phyloP scores from a whole-genome alignment of 495 filamentous ascomycete genomes.

The Neurospora tetrasperma region DNA sequence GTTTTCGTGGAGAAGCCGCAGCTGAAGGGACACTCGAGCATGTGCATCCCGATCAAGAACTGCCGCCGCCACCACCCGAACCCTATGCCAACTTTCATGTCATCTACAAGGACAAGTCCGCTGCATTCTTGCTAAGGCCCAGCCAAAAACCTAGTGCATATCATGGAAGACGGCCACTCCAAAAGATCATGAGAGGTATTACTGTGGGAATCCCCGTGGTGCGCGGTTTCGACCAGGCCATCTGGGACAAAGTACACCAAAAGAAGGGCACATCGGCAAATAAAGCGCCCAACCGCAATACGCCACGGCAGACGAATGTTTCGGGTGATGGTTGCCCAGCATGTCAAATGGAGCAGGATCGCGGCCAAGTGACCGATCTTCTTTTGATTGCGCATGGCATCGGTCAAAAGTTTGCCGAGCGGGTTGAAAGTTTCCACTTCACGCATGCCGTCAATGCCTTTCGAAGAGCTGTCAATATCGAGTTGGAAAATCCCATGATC shows the following conservation, averaged over 20 bases:
- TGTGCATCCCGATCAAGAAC: slow-evolving; percentile 29
- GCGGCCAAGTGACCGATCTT: slow-evolving; percentile 72
- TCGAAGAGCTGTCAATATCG: slow-evolving; percentile 75
- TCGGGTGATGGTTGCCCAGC: slow-evolving; percentile 29
- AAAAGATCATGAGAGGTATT: slow-evolving; percentile 72
- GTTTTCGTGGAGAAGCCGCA: slow-evolving; percentile 45
- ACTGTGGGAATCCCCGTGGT: slow-evolving; percentile 78
- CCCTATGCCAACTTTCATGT: slow-evolving; percentile 60
- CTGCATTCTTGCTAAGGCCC: slow-evolving; percentile 72
- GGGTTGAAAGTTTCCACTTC: slow-evolving; percentile 93
- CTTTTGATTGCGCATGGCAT: slow-evolving; percentile 91
- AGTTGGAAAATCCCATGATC: slow-evolving; percentile 64
- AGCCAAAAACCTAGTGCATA: slow-evolving; percentile 71
- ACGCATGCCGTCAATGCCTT: slow-evolving; percentile 91
- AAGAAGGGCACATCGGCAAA: slow-evolving; percentile 27
- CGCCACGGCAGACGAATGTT: not conserved
- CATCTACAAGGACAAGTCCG: slow-evolving; percentile 64
- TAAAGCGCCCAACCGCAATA: slow-evolving; percentile 30
- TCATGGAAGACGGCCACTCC: slow-evolving; percentile 64
- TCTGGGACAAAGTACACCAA: slow-evolving; percentile 66
- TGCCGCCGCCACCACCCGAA: slow-evolving; percentile 16
- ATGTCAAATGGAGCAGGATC: slow-evolving; percentile 47
- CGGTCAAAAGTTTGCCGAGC: slow-evolving; percentile 91
- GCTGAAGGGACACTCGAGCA: slow-evolving; percentile 38
- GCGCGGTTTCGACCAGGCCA: slow-evolving; percentile 68